These are phyloP conservation scores for Plasmodium coatneyi DNA, from an alignment of 169 alveolate genomes.

Conservation along the genomic window DNA sequence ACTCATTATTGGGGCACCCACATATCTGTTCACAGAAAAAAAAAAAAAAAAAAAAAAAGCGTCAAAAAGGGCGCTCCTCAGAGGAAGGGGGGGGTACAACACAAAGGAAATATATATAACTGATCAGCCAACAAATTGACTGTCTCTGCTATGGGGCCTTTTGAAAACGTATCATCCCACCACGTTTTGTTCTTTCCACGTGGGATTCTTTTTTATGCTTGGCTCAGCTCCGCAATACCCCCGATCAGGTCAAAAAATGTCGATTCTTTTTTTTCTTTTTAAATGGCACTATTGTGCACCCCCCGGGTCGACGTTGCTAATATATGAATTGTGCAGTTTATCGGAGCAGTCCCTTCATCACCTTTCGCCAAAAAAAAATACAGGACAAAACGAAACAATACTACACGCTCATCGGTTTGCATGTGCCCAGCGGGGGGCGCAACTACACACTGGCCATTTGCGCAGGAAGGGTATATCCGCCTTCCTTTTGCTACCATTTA, in stretches of 20 bases:
- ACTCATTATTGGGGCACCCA: background rate
- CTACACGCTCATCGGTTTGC: background rate
- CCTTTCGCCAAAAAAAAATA: background rate
- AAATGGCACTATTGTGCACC: background rate
- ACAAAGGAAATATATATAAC: background rate
- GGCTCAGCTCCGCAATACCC: background rate
- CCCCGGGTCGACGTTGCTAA: background rate
- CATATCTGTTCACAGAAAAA: background rate
- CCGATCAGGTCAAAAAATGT: background rate
- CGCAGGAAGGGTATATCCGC: background rate
- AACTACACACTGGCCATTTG: background rate
- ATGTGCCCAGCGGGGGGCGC: background rate
- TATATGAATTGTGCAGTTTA: background rate
- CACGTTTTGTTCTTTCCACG: background rate
- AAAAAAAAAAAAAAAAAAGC: background rate
- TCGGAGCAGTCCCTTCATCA: background rate
- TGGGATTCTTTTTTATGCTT: background rate
- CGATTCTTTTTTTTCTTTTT: background rate
- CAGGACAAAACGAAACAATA: background rate
- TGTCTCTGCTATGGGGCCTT: background rate
- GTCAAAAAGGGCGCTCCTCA: background rate
- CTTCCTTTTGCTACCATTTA: background rate
- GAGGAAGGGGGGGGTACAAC: background rate
- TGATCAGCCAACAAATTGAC: background rate
- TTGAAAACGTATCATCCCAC: background rate